Evolutionary conservation across 768 basidiomycete genomes (phyloP).

Genomic region (Pleurotus cornucopiae): DNA sequence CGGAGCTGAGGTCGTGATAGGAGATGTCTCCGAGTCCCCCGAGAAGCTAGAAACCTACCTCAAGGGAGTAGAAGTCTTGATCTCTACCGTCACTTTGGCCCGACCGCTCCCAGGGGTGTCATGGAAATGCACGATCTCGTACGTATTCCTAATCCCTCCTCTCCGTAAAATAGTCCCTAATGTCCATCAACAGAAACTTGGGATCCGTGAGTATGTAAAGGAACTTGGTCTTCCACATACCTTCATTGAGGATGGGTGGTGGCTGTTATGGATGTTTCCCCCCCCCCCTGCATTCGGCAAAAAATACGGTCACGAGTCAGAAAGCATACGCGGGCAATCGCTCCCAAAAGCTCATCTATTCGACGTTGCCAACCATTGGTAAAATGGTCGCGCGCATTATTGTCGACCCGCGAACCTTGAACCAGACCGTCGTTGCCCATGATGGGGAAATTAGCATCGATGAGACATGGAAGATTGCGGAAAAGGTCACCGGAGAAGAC

Average conservation of each 20-base stretch:
- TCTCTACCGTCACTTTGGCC: background rate
- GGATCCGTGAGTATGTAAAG: slow-evolving; percentile 19
- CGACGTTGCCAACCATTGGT: slow-evolving; percentile 22
- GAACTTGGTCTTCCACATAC: slow-evolving; percentile 21
- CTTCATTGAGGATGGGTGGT: slow-evolving; percentile 28
- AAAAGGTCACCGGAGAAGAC: slow-evolving; percentile 19
- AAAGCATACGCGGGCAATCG: slow-evolving; percentile 13
- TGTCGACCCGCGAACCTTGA: slow-evolving; percentile 25
- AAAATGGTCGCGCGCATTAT: slow-evolving; percentile 24
- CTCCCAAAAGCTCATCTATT: slow-evolving; percentile 15
- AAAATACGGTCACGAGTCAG: background rate
- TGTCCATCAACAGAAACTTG: slow-evolving; percentile 21
- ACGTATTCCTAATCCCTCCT: background rate
- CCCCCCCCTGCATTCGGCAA: slow-evolving; percentile 12
- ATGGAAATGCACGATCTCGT: background rate
- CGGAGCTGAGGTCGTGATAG: background rate
- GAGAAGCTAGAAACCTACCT: background rate
- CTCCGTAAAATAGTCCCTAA: background rate
- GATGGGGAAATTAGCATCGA: slow-evolving; percentile 20
- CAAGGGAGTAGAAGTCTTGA: background rate
- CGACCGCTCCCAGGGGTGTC: background rate
- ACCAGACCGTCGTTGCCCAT: slow-evolving; percentile 22
- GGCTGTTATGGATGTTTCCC: slow-evolving; percentile 16
- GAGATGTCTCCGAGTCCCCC: background rate
- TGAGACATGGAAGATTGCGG: slow-evolving; percentile 17